phyloP scores from a whole-genome alignment of 371 early-diverging fungal genomes.

The Mortierella sp. region DNA sequence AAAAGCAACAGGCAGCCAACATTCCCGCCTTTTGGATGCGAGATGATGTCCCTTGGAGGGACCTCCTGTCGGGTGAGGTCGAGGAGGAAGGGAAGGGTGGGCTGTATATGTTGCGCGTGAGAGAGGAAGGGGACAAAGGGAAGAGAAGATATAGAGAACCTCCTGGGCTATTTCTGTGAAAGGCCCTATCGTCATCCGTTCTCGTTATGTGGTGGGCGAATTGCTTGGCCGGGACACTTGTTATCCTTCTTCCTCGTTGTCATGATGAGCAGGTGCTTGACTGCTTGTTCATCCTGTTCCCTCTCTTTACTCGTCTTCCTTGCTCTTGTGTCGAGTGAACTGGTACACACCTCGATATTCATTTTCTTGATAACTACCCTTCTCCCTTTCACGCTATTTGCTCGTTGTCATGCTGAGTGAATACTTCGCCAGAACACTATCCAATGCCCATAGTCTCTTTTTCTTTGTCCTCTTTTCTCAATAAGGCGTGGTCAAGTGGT shows the following conservation, averaged over 20 bases:
- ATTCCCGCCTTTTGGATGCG: background rate
- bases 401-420: background rate
- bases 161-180: constrained; percentile 2
- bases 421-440: background rate
- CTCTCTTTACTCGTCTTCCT: background rate
- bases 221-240: too few relatives aligned
- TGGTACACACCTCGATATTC: background rate
- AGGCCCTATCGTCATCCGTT: background rate
- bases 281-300: too few relatives aligned
- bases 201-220: too few relatives aligned
- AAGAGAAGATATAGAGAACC: background rate
- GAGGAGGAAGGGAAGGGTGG: background rate
- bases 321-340: background rate
- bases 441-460: background rate
- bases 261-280: too few relatives aligned
- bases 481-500: background rate
- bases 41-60: background rate
- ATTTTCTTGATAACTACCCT: background rate
- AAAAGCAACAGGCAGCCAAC: background rate
- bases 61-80: constrained; percentile 5
- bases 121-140: background rate
- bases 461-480: background rate
- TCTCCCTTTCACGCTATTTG: background rate
- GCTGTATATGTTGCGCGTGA: constrained; percentile 7
- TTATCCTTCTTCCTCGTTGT: too few relatives aligned